Conservation (phyloP, 2,329 filamentous ascomycete genomes). For the Hypoxylon sp. region DNA sequence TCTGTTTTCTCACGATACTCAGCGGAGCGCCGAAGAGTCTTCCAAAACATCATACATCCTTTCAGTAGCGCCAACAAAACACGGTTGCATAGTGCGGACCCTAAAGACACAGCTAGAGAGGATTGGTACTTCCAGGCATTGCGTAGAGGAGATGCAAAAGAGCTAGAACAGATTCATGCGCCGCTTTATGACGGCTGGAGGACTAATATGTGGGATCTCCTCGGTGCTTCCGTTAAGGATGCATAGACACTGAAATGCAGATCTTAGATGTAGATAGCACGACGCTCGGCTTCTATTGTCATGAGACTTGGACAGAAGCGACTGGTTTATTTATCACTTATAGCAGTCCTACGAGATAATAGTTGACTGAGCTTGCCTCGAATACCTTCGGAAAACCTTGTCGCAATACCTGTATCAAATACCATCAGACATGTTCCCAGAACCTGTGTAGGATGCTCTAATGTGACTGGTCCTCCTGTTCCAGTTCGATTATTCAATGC, state of each 20-base stretch:
- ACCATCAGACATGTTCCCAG: constrained; percentile 27
- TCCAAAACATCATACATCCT: constrained; percentile 35
- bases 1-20: constrained; percentile 24
- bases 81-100: constrained; percentile 24
- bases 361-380: constrained; percentile 25
- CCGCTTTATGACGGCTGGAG: constrained; percentile 27
- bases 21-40: constrained; percentile 27
- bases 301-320: neutral
- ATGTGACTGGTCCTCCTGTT: constrained; percentile 13
- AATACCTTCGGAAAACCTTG: constrained; percentile 29
- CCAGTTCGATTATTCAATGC: constrained; percentile 20
- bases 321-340: constrained; percentile 14
- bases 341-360: constrained; percentile 16
- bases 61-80: constrained; percentile 34
- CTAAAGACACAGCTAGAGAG: constrained; percentile 28
- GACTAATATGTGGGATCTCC: constrained; percentile 23
- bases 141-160: constrained; percentile 23
- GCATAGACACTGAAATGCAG: neutral
- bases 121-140: constrained; percentile 33
- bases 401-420: constrained; percentile 24
- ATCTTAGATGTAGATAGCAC: constrained; percentile 1
- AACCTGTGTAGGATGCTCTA: constrained; percentile 22
- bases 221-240: constrained; percentile 8
- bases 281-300: neutral
- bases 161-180: constrained; percentile 21